These are phyloP conservation scores for Podila epicladia DNA, from an alignment of 192 early-diverging fungal species.

Conservation along the genomic window DNA sequence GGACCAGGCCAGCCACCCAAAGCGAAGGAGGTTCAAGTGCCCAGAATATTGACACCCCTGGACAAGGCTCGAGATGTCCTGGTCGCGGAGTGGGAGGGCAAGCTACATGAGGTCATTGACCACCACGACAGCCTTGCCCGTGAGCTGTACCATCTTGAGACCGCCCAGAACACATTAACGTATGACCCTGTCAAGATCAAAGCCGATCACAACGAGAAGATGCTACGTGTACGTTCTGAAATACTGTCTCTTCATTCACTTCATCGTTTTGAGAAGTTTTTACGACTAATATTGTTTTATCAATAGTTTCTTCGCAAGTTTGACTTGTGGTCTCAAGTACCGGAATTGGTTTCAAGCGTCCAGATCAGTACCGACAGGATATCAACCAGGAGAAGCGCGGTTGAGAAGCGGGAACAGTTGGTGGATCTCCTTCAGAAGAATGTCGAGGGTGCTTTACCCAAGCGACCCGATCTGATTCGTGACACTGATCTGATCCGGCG, in stretches of 20 bases:
- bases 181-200: constrained; percentile 64
- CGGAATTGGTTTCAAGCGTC: constrained; percentile 55
- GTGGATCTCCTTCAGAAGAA: constrained; percentile 58
- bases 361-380: constrained; percentile 50
- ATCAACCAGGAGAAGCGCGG: constrained; percentile 54
- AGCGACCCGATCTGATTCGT: constrained; percentile 13
- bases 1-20: neutral
- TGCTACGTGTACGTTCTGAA: constrained; percentile 55
- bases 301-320: constrained; percentile 38
- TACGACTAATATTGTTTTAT: neutral
- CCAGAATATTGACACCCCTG: constrained; percentile 51
- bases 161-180: constrained; percentile 56
- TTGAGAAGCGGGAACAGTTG: constrained; percentile 54
- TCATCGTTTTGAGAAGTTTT: no score
- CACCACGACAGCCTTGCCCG: constrained; percentile 62
- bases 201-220: constrained; percentile 62
- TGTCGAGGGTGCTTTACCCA: constrained; percentile 36
- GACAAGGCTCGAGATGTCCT: constrained; percentile 48
- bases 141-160: constrained; percentile 69
- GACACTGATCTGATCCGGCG: constrained; percentile 15
- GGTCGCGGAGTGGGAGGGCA: constrained; percentile 48
- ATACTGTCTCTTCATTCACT: neutral
- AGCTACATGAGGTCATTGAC: constrained; percentile 59
- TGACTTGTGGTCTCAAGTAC: constrained; percentile 61
- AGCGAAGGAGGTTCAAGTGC: neutral